These are phyloP conservation scores for Nicotiana noctiflora DNA, from an alignment of 257 asterid genomes.

Conservation along the genomic window DNA sequence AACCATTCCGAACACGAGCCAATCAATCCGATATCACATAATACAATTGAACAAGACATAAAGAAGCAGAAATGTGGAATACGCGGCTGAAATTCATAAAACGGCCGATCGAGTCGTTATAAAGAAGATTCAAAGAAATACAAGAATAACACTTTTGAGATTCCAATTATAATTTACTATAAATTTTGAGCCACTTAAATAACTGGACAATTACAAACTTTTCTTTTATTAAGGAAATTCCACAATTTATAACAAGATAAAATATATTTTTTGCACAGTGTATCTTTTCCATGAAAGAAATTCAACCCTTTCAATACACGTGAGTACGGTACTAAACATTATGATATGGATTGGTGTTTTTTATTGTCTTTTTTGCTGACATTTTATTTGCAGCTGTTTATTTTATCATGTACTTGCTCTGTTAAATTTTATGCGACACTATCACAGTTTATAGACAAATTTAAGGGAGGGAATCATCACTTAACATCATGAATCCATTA, in stretches of 20 bases:
- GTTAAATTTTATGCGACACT: neutral
- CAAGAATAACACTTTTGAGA: neutral
- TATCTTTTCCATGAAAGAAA: neutral
- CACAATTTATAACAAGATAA: too few species aligned
- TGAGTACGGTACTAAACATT: neutral
- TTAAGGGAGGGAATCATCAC: neutral
- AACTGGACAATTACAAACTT: neutral
- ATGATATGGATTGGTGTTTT: neutral
- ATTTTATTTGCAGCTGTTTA: neutral
- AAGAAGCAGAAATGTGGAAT: too few species aligned
- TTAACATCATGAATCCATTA: neutral
- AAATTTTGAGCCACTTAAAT: neutral
- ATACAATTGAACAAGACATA: too few species aligned
- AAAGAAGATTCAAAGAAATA: neutral
- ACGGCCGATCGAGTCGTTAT: too few species aligned
- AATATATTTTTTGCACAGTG: too few species aligned
- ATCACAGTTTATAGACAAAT: neutral
- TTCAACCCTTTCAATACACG: neutral
- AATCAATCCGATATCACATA: too few species aligned
- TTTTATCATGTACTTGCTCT: neutral
- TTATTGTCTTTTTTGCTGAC: neutral
- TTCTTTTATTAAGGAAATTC: too few species aligned
- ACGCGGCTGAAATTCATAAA: too few species aligned
- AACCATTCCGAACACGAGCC: too few species aligned
- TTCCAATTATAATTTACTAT: neutral